These are phyloP conservation scores for Penicillium cinerascens DNA, from an alignment of 495 filamentous ascomycete genomes.

Conservation along the genomic window DNA sequence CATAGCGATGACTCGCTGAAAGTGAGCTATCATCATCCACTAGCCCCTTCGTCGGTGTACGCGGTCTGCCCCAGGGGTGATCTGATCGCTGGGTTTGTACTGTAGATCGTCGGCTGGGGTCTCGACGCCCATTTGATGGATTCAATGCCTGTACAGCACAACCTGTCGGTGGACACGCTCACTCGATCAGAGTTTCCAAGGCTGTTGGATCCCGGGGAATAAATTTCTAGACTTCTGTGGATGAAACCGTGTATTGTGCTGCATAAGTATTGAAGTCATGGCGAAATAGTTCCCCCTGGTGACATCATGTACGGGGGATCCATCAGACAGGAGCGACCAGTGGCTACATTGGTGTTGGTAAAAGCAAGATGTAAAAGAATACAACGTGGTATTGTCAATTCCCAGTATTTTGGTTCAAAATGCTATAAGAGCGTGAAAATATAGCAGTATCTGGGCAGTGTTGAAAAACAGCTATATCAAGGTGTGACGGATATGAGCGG, in stretches of 20 bases:
- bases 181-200: not conserved
- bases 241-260: not conserved
- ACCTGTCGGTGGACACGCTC: not conserved
- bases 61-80: not conserved
- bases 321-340: not conserved
- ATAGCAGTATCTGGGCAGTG: too few relatives aligned
- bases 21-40: not conserved
- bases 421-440: too few relatives aligned
- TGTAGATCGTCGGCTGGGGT: not conserved
- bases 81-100: slow-evolving; percentile 1
- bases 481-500: not conserved
- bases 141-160: not conserved
- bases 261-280: slow-evolving; percentile 5
- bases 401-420: too few relatives aligned
- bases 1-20: too few relatives aligned
- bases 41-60: not conserved
- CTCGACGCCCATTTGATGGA: not conserved
- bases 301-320: slow-evolving; percentile 11
- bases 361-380: too few relatives aligned
- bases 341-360: too few relatives aligned
- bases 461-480: not conserved
- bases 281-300: not conserved
- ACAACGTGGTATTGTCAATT: too few relatives aligned
- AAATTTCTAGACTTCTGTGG: not conserved
- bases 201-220: not conserved